Conservation (phyloP, 768 basidiomycete genomes). For the Trametes maxima region DNA sequence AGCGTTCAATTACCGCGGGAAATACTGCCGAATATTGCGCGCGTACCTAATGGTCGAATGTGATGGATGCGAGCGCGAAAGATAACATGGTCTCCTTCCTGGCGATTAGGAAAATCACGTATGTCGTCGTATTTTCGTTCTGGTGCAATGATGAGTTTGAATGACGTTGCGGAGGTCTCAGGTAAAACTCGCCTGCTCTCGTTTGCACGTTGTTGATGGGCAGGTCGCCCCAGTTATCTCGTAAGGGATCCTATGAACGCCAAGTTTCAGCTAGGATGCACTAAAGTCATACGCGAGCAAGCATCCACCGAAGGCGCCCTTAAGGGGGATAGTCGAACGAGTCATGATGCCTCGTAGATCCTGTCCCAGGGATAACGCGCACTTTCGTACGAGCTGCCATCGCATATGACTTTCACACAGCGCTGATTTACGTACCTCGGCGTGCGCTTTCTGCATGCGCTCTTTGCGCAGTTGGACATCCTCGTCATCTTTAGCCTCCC, state of each 20-base stretch:
- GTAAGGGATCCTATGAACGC: constrained; percentile 27
- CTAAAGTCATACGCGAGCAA: no score
- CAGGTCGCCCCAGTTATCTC: constrained; percentile 69
- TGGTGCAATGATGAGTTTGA: constrained; percentile 49
- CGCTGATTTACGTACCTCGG: constrained; percentile 14
- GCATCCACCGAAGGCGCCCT: no score
- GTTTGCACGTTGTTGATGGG: constrained; percentile 90
- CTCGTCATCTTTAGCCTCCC: constrained; percentile 27
- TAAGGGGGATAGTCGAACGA: no score
- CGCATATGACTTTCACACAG: background rate
- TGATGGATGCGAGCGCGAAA: constrained; percentile 92
- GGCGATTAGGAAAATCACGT: constrained; percentile 47
- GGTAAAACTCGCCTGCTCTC: constrained; percentile 43
- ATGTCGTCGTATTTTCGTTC: constrained; percentile 10
- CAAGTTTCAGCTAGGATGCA: background rate
- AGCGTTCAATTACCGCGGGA: background rate
- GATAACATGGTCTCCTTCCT: constrained; percentile 71
- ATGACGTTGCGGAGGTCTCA: constrained; percentile 41
- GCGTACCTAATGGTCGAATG: constrained; percentile 67
- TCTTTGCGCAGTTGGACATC: constrained; percentile 22
- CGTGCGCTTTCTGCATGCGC: constrained; percentile 18
- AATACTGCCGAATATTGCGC: background rate
- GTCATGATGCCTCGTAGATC: no score
- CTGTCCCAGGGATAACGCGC: background rate
- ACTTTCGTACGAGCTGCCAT: background rate